Percentiles rank a stretch among this genome's conserved stretches.
phyloP scores from a whole-genome alignment of 495 filamentous ascomycete genomes.

The Penicillium paxilli region DNA sequence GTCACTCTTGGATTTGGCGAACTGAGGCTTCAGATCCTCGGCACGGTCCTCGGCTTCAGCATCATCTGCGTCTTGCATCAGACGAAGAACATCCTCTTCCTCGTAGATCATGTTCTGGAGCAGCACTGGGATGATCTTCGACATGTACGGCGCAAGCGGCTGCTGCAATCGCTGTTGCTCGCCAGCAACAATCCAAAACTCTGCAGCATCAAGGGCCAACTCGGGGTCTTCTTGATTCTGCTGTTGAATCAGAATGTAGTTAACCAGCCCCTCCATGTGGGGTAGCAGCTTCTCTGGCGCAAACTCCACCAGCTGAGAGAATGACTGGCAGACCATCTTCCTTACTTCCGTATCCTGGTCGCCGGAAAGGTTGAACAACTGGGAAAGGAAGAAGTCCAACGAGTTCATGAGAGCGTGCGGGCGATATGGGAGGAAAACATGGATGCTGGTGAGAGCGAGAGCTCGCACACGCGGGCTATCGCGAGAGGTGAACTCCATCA shows the following conservation, averaged over 20 bases:
- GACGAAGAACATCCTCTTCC: slow-evolving; percentile 83
- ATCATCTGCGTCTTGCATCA: slow-evolving; percentile 83
- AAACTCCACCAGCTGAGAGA: slow-evolving; percentile 89
- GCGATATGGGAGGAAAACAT: slow-evolving; percentile 83
- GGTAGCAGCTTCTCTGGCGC: slow-evolving; percentile 86
- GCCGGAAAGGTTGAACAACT: slow-evolving; percentile 75
- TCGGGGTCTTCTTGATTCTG: slow-evolving; percentile 82
- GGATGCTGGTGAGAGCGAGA: slow-evolving; percentile 78
- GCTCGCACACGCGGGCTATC: slow-evolving; percentile 72
- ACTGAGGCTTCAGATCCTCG: slow-evolving; percentile 90
- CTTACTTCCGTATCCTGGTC: slow-evolving; percentile 78
- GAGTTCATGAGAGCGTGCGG: slow-evolving; percentile 72
- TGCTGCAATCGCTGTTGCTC: slow-evolving; percentile 79
- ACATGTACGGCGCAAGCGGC: slow-evolving; percentile 71
- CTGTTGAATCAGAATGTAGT: slow-evolving; percentile 91
- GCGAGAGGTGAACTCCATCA: slow-evolving; percentile 81
- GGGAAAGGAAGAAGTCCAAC: slow-evolving; percentile 77
- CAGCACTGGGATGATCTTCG: slow-evolving; percentile 85
- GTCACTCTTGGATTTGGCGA: slow-evolving; percentile 72
- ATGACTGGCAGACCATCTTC: slow-evolving; percentile 87
- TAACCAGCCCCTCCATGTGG: slow-evolving; percentile 84
- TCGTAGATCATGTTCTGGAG: slow-evolving; percentile 96
- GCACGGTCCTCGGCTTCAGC: slow-evolving; percentile 88
- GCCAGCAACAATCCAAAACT: slow-evolving; percentile 95
- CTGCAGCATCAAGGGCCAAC: slow-evolving; percentile 89